Percentiles rank a stretch among this genome's conserved stretches.
phyloP scores from a whole-genome alignment of 768 basidiomycete genomes.

The Inosperma sp. region DNA sequence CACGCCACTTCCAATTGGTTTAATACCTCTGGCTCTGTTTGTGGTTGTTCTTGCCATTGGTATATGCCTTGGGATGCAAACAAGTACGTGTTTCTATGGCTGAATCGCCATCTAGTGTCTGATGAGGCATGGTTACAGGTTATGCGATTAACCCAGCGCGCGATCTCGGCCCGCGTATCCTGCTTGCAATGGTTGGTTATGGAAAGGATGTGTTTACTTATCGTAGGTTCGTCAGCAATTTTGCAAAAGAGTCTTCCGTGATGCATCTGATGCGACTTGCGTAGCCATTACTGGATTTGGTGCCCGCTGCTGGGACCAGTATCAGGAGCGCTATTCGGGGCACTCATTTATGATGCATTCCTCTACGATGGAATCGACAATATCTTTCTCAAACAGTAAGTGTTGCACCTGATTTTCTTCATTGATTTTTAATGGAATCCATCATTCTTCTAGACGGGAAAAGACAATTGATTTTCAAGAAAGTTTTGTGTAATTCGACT shows the following conservation, averaged over 20 bases:
- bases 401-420: no score
- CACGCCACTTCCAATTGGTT: constrained; percentile 41
- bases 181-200: constrained; percentile 74
- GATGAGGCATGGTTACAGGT: constrained; percentile 27
- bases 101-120: background rate
- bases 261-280: constrained; percentile 2
- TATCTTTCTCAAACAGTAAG: constrained; percentile 51
- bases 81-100: constrained; percentile 30
- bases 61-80: constrained; percentile 56
- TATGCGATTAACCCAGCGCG: constrained; percentile 68
- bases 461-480: no score
- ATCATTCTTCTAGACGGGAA: no score
- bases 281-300: constrained; percentile 73
- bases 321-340: constrained; percentile 51
- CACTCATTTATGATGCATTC: constrained; percentile 53
- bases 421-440: no score
- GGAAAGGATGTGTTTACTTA: constrained; percentile 48
- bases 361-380: constrained; percentile 55
- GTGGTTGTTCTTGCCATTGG: constrained; percentile 57
- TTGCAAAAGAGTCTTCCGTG: background rate
- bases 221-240: constrained; percentile 38
- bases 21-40: constrained; percentile 54
- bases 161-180: constrained; percentile 63
- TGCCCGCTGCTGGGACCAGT: constrained; percentile 57
- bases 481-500: background rate